Evolutionary conservation across 2,329 filamentous ascomycete species (phyloP).

Genomic region (Alternaria panax): DNA sequence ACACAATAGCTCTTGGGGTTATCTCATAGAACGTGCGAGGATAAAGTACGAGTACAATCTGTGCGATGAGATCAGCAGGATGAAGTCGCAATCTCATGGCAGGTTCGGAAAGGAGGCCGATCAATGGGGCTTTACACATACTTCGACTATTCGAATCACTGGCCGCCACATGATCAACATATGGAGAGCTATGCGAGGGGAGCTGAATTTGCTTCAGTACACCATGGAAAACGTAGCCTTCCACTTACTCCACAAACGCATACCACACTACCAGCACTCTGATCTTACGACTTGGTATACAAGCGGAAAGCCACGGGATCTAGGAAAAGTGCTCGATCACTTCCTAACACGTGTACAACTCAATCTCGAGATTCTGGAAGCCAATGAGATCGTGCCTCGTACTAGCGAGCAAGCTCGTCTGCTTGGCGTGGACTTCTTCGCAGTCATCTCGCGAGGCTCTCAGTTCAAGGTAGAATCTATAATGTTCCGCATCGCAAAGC

Average conservation of each 20-base stretch:
- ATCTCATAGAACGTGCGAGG: conserved; percentile 86
- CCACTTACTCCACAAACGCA: conserved; percentile 83
- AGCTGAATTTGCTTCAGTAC: conserved; percentile 90
- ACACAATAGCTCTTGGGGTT: conserved; percentile 93
- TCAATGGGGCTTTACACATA: conserved; percentile 92
- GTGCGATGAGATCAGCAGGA: conserved; percentile 88
- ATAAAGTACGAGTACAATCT: conserved; percentile 89
- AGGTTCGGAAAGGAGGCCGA: conserved; percentile 87
- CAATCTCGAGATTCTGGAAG: conserved; percentile 88
- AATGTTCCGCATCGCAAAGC: conserved; percentile 98
- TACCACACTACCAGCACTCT: conserved; percentile 84
- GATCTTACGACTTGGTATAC: conserved; percentile 84
- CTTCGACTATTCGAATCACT: conserved; percentile 89
- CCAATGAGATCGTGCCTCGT: conserved; percentile 85
- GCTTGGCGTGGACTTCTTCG: conserved; percentile 95
- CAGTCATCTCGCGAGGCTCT: conserved; percentile 90
- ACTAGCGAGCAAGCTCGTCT: conserved; percentile 95
- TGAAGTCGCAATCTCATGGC: conserved; percentile 83
- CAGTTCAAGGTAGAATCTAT: conserved; percentile 99
- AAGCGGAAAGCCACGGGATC: conserved; percentile 70
- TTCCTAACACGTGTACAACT: conserved; percentile 78
- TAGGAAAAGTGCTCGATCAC: conserved; percentile 79
- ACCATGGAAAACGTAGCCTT: conserved; percentile 96
- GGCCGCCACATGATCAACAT: conserved; percentile 97
- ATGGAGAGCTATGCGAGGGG: conserved; percentile 94